phyloP scores from a whole-genome alignment of 768 basidiomycete species.

The Psilocybe sp. region DNA sequence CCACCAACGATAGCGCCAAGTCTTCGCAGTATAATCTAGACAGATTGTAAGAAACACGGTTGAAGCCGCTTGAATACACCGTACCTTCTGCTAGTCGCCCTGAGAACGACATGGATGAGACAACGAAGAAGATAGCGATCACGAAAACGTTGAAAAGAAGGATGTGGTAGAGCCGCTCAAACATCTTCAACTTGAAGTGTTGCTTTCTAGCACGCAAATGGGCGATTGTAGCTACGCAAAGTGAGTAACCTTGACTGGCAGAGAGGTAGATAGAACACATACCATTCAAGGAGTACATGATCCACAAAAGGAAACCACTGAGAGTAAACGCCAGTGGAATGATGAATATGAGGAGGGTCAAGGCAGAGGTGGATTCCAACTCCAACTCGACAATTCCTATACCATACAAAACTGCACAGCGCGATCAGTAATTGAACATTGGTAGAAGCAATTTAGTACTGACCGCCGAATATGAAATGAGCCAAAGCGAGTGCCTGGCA shows the following conservation, averaged over 20 bases:
- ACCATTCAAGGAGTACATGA: slow-evolving; percentile 89
- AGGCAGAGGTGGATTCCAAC: slow-evolving; percentile 84
- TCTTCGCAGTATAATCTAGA: slow-evolving; percentile 85
- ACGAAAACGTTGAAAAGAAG: slow-evolving; percentile 79
- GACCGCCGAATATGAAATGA: slow-evolving; percentile 94
- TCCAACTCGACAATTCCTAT: slow-evolving; percentile 93
- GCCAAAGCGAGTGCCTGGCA: slow-evolving; percentile 79
- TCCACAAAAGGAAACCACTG: slow-evolving; percentile 96
- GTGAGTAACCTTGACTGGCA: not conserved
- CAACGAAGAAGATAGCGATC: slow-evolving; percentile 87
- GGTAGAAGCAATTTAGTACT: slow-evolving; percentile 23
- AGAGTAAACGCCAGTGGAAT: slow-evolving; percentile 93
- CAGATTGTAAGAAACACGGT: not conserved
- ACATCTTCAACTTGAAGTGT: slow-evolving; percentile 85
- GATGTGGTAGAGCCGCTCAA: slow-evolving; percentile 81
- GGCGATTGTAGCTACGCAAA: slow-evolving; percentile 70
- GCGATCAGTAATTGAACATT: slow-evolving; percentile 2
- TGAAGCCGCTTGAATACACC: slow-evolving; percentile 7
- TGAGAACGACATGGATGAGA: slow-evolving; percentile 89
- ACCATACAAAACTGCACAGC: slow-evolving; percentile 73
- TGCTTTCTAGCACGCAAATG: slow-evolving; percentile 87
- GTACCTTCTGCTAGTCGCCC: slow-evolving; percentile 87
- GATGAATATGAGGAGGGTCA: slow-evolving; percentile 84
- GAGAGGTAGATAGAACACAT: slow-evolving; percentile 15
- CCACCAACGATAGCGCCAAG: slow-evolving; percentile 94